Conservation (phyloP, 2,329 filamentous ascomycete species). For the Trichoderma sp. region DNA sequence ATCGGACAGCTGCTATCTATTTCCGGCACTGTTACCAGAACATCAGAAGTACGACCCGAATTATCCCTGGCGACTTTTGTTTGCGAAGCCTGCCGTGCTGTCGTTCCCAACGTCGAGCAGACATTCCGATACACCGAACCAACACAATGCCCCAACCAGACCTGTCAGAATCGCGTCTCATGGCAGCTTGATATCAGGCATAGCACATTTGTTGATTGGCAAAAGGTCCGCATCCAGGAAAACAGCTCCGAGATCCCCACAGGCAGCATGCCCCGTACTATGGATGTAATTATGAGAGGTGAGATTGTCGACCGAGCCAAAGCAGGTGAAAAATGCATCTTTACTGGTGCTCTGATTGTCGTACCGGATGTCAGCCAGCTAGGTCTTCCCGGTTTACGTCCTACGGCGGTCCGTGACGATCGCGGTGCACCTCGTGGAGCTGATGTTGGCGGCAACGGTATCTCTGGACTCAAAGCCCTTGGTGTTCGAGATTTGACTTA, state of each 20-base stretch:
- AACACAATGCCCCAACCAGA: constrained; percentile 87
- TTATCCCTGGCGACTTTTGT: constrained; percentile 89
- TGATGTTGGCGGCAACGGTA: constrained; percentile 81
- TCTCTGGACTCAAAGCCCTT: constrained; percentile 86
- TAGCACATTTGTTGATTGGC: constrained; percentile 98
- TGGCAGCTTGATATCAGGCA: constrained; percentile 97
- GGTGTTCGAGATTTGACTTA: constrained; percentile 96
- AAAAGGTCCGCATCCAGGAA: constrained; percentile 97
- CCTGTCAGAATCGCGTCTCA: constrained; percentile 85
- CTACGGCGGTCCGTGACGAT: constrained; percentile 83
- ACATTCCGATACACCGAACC: constrained; percentile 98
- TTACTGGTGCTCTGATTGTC: constrained; percentile 93
- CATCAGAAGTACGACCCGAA: constrained; percentile 94
- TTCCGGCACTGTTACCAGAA: constrained; percentile 94
- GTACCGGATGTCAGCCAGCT: constrained; percentile 97
- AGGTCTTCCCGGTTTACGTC: constrained; percentile 80
- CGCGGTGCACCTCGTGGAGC: constrained; percentile 71
- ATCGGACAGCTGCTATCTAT: constrained; percentile 94
- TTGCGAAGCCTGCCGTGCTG: constrained; percentile 83
- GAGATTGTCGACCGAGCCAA: constrained; percentile 98
- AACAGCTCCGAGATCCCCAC: constrained; percentile 98
- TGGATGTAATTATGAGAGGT: constrained; percentile 94
- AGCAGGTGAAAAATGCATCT: constrained; percentile 97
- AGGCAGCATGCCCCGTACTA: constrained; percentile 96
- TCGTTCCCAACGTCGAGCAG: constrained; percentile 91